A percentile compares a stretch with the other conserved stretches of the same genome.
phyloP scores from a whole-genome alignment of 2,329 filamentous ascomycete genomes.

The Pseudogymnoascus sp. region DNA sequence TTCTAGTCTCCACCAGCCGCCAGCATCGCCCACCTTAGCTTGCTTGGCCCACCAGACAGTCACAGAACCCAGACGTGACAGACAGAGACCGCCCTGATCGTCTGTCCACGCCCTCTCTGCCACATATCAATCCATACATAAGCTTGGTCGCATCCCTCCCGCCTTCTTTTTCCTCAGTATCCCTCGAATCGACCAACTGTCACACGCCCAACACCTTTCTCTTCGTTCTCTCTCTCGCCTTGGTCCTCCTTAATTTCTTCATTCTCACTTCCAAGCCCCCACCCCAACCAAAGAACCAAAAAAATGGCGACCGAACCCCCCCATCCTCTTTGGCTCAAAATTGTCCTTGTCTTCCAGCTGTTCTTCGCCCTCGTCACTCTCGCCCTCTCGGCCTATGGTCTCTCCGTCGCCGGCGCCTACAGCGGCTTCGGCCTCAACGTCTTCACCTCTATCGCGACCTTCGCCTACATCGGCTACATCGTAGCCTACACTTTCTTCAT shows the following conservation, averaged over 20 bases:
- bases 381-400: not conserved
- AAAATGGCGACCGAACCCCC: not conserved
- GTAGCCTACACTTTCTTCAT: not conserved
- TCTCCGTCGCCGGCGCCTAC: not conserved
- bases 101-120: not conserved
- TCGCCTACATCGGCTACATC: not conserved
- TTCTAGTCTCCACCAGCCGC: not conserved
- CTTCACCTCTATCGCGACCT: not conserved
- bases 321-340: not conserved
- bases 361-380: not conserved
- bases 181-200: not conserved
- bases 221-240: not conserved
- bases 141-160: not conserved
- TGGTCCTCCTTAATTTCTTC: not conserved
- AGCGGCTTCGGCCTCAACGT: not conserved
- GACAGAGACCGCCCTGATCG: not conserved
- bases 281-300: not conserved
- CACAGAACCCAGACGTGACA: slow-evolving; percentile 1
- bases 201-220: not conserved
- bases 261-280: not conserved
- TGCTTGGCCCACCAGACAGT: not conserved
- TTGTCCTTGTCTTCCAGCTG: not conserved
- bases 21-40: not conserved
- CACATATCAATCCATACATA: slow-evolving; percentile 4
- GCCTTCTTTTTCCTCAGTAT: not conserved